Conservation (phyloP, 2,329 filamentous ascomycete species). For the Xylaria arbuscula region DNA sequence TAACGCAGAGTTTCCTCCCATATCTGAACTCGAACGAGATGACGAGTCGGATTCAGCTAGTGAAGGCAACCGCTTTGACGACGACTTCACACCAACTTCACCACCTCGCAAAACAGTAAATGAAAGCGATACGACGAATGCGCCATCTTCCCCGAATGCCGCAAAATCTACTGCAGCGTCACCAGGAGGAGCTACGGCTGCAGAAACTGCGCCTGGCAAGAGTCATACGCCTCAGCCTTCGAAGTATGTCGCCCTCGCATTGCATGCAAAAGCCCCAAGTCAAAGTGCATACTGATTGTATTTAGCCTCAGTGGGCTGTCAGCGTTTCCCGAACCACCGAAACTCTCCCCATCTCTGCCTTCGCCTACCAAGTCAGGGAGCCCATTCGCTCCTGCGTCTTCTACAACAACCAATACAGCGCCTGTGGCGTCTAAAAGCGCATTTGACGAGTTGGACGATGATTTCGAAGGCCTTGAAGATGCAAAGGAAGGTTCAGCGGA, state of each 20-base stretch:
- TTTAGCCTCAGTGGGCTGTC: constrained; percentile 45
- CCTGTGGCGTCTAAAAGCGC: constrained; percentile 60
- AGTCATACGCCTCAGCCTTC: constrained; percentile 45
- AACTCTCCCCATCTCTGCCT: constrained; percentile 53
- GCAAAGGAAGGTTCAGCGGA: constrained; percentile 83
- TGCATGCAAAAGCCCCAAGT: constrained; percentile 6
- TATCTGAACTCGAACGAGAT: constrained; percentile 83
- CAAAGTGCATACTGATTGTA: constrained; percentile 42
- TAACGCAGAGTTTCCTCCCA: constrained; percentile 89
- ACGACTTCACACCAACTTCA: constrained; percentile 83
- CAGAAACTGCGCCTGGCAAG: constrained; percentile 40
- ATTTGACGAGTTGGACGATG: constrained; percentile 81
- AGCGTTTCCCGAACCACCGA: constrained; percentile 48
- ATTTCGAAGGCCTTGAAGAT: constrained; percentile 85
- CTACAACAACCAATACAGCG: constrained; percentile 50
- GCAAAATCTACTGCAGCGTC: constrained; percentile 48
- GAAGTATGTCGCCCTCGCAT: constrained; percentile 46
- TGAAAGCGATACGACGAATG: constrained; percentile 44
- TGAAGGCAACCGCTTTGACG: constrained; percentile 87
- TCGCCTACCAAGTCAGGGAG: constrained; percentile 47
- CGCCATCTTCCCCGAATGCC: constrained; percentile 44
- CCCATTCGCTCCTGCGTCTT: constrained; percentile 52
- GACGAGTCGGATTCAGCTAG: constrained; percentile 86
- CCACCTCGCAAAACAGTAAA: constrained; percentile 54
- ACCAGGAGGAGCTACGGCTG: constrained; percentile 45